Evolutionary conservation across 2,329 filamentous ascomycete species (phyloP), one percentile per base, ranked within the genome.

Genomic region (Colletotrichum theobromicola): DNA sequence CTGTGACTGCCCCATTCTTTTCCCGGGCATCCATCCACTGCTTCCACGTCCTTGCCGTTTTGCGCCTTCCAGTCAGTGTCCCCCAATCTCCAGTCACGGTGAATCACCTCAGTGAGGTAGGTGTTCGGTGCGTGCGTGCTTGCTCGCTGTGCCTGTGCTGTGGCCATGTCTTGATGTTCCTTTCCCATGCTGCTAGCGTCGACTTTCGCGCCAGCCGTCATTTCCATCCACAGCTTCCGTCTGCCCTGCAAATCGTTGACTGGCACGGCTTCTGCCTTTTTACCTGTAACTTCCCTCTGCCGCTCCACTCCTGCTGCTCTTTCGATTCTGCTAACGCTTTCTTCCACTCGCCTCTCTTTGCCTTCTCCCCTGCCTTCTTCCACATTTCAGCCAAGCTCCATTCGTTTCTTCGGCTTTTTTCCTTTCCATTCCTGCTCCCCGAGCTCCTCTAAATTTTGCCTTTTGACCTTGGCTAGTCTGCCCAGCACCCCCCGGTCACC

Each of bases 221-320:
- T 64, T 35, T 42, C 37, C 61, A 64, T 66, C 63, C 63, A 66
- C 28, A 28, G 46, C 53, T 55, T 66, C 63, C 63, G 26, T 55
- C 42, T 46, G 42, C 2, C 32, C 42, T 46, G 42, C 42, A 5
- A 46, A 21, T 46, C 42, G 42, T 32, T 2, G 28, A 26, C 53
- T 42, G 21, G 15, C 15, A 18, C 57, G 50, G 35, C 46, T 53
- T 55, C 53, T 61, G 37, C 61, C 61, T 74, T 50, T 72, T 58
- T 74, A 74, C 68, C 62, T 74, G 72, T 72, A 72, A 74, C 67
- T 37, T 42, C 53, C 57, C 72, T 71, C 62, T 15, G 12, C 21
- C 26, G 68, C 21, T 72, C 62, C 72, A 72, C 67, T 68, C 21
- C 42, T 46, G 42, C n/a, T n/a, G 46, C 26, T n/a, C 46, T 30